These are phyloP conservation scores for Blastocladiella britannica DNA, from an alignment of 192 early-diverging fungal genomes.

Conservation along the genomic window DNA sequence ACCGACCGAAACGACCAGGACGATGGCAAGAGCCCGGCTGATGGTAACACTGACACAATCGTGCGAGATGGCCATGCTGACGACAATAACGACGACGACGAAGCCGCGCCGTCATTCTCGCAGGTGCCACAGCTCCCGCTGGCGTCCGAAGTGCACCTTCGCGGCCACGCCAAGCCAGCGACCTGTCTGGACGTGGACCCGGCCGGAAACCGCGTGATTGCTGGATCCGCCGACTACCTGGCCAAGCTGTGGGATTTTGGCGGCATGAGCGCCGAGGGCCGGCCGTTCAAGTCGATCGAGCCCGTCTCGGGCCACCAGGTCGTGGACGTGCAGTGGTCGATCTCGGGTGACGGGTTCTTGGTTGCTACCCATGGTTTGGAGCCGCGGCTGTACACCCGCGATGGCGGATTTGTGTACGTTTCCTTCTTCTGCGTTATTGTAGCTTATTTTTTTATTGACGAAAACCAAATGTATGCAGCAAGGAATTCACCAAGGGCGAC, in stretches of 20 bases:
- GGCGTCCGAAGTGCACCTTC: background rate
- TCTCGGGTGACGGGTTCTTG: conserved; percentile 51
- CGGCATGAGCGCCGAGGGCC: conserved; percentile 54
- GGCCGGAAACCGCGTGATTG: conserved; percentile 48
- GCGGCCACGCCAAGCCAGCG: conserved; percentile 13
- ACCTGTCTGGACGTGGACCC: conserved; percentile 67
- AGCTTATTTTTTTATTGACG: background rate
- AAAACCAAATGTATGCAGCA: conserved; percentile 4
- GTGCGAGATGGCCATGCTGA: background rate
- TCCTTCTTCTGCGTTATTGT: no score
- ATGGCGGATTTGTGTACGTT: conserved; percentile 25
- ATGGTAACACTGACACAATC: background rate
- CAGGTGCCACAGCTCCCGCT: background rate
- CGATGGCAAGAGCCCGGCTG: background rate
- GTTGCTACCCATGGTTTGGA: conserved; percentile 53
- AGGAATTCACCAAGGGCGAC: conserved; percentile 71
- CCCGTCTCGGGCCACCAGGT: conserved; percentile 65
- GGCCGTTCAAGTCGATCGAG: conserved; percentile 58
- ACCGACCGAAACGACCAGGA: background rate
- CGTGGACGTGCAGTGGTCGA: conserved; percentile 54
- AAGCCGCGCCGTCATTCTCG: no score
- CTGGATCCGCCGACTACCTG: conserved; percentile 60
- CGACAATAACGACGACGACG: background rate
- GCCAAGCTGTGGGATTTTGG: conserved; percentile 87
- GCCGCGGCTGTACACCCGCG: conserved; percentile 54